phyloP scores from a whole-genome alignment of 2,329 filamentous ascomycete species.

The Ceratocystis diversiconidia region DNA sequence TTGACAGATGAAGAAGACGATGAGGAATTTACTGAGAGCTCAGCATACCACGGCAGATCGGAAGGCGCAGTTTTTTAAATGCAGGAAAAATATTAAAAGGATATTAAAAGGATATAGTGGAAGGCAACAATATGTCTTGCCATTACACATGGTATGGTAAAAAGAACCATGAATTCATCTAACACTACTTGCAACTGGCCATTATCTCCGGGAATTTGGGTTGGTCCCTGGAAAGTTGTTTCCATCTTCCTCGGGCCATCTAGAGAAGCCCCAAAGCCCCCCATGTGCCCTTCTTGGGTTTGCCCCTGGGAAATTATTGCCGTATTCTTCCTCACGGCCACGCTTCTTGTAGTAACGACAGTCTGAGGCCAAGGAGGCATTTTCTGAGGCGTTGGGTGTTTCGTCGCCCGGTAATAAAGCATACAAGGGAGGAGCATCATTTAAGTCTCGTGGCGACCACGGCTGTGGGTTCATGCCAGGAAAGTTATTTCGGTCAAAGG shows the following conservation, averaged over 20 bases:
- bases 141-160: too few relatives aligned
- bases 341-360: background rate
- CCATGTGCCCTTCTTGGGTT: conserved; percentile 10
- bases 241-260: conserved; percentile 9
- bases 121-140: background rate
- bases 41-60: background rate
- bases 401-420: conserved; percentile 4
- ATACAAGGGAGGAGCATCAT: conserved; percentile 2
- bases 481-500: conserved; percentile 12
- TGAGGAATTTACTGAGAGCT: background rate
- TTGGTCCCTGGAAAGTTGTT: conserved; percentile 18
- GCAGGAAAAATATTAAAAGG: background rate
- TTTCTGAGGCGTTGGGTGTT: background rate
- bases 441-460: conserved; percentile 5
- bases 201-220: background rate
- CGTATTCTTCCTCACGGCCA: conserved; percentile 10
- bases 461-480: conserved; percentile 12
- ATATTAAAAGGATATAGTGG: background rate
- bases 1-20: background rate
- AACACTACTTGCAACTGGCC: background rate
- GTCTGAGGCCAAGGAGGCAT: background rate
- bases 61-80: background rate
- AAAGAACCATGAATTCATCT: background rate
- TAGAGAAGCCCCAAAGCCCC: conserved; percentile 3
- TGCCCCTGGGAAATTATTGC: conserved; percentile 19